Evolutionary conservation across 768 basidiomycete species (phyloP), one percentile per base, ranked within the genome.

Genomic region (Boletus patriciae): DNA sequence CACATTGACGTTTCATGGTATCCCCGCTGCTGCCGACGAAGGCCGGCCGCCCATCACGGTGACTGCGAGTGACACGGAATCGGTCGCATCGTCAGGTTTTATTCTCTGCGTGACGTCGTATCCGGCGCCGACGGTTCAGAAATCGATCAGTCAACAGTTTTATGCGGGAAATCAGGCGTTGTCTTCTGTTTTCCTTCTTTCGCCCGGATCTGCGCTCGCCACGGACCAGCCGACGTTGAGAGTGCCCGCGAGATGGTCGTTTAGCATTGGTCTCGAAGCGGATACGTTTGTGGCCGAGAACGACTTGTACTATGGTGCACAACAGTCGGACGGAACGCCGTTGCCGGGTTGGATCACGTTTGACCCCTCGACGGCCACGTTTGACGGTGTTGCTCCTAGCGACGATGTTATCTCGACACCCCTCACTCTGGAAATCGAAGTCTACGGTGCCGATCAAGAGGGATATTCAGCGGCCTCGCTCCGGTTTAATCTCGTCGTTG

Each of bases 191-290:
- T 92, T 84, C 64, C 70, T 84, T 54, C 73, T 92, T 40, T 75
- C 82, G n/a, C 71, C 78, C 3, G 75, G 77, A 43, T 88, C 89
- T 21, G 82, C 85, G 15, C 73, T 92, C 31, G 65, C 68, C 29
- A 77, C 76, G 16, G 63, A 70, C 45, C 76, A 73, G 47, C 86
- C 86, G 52, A 76, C 80, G 47, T 68, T 97, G 53, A 78, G 93
- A 49, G 82, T 96, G 11, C 93, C 92, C 1, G 83, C 83, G 8
- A 71, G 76, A 44, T 96, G 94, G 93, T 91, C 90, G 1, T 98
- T 96, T 74, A 92, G 91, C 64, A 81, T 98, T 55, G 95, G 94
- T 15, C 83, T 97, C 63, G 73, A 85, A 49, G 76, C 81, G 57
- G 75, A 80, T 36, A 94, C 90, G 3, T 87, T 85, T 70, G 56